Evolutionary conservation across 2,329 filamentous ascomycete species (phyloP).

Genomic region (Epichloe glyceriae): DNA sequence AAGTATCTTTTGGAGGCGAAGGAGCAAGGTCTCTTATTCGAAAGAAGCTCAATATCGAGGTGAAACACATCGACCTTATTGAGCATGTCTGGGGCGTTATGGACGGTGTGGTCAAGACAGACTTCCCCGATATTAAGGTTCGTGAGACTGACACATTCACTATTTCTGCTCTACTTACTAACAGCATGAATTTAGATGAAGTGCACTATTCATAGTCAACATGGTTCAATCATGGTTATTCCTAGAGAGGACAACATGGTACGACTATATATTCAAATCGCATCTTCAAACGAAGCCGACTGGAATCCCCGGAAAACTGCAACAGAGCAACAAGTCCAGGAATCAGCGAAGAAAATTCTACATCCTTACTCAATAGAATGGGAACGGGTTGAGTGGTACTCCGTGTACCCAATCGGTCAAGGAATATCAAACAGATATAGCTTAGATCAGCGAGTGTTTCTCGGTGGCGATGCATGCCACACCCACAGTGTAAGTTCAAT

Average conservation of each 20-base stretch:
- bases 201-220: constrained; percentile 61
- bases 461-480: constrained; percentile 68
- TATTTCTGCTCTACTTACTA: constrained; percentile 18
- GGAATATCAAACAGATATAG: constrained; percentile 58
- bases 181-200: constrained; percentile 38
- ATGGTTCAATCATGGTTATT: constrained; percentile 70
- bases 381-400: constrained; percentile 60
- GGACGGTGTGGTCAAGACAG: constrained; percentile 57
- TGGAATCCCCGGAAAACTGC: constrained; percentile 51
- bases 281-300: constrained; percentile 46
- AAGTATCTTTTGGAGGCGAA: constrained; percentile 62
- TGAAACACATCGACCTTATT: constrained; percentile 58
- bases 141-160: constrained; percentile 4
- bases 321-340: constrained; percentile 49
- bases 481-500: constrained; percentile 51
- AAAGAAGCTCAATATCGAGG: constrained; percentile 52
- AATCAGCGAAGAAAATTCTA: constrained; percentile 51
- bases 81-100: constrained; percentile 66
- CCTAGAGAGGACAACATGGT: constrained; percentile 58
- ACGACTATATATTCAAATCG: constrained; percentile 56
- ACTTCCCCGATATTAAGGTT: constrained; percentile 67
- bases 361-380: constrained; percentile 55
- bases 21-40: constrained; percentile 56
- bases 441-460: constrained; percentile 55
- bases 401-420: constrained; percentile 65